A percentile compares a stretch with the other conserved stretches of the same genome.
phyloP scores from a whole-genome alignment of 2,329 filamentous ascomycete species.

The Dendrostoma leiphaemia region DNA sequence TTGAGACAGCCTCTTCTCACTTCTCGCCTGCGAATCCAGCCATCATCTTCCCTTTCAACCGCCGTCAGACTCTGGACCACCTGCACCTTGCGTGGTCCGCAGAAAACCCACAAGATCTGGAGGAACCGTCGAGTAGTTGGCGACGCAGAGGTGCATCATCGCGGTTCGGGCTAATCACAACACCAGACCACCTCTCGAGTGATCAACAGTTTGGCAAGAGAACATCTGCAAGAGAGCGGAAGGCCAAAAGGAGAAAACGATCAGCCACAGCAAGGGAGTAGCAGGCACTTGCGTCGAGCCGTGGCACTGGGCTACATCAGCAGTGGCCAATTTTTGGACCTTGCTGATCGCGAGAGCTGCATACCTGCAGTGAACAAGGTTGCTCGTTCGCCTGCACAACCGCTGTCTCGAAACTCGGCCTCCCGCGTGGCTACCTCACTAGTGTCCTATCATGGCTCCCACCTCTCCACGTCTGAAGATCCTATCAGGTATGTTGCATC shows the following conservation, averaged over 20 bases:
- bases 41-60: constrained; percentile 4
- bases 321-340: constrained; percentile 14
- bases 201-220: constrained; percentile 6
- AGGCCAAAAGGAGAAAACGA: constrained; percentile 3
- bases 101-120: too few relatives aligned
- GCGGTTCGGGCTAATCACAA: constrained; percentile 6
- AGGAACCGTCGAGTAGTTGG: too few relatives aligned
- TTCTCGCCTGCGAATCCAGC: constrained; percentile 3
- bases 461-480: constrained; percentile 58
- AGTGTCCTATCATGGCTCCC: constrained; percentile 54
- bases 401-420: constrained; percentile 29
- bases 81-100: not conserved
- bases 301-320: constrained; percentile 17
- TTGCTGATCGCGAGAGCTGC: constrained; percentile 21
- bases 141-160: constrained; percentile 8
- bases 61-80: not conserved
- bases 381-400: constrained; percentile 23
- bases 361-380: constrained; percentile 14
- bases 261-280: constrained; percentile 18
- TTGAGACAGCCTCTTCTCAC: constrained; percentile 6
- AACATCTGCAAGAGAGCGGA: constrained; percentile 2
- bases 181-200: not conserved
- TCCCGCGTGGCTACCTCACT: constrained; percentile 33
- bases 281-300: constrained; percentile 13
- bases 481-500: constrained; percentile 54